A percentile compares a stretch with the other conserved stretches of the same genome.
Evolutionary conservation across 2,329 filamentous ascomycete species (phyloP).

Genomic region (Aspergillus arachidicola): DNA sequence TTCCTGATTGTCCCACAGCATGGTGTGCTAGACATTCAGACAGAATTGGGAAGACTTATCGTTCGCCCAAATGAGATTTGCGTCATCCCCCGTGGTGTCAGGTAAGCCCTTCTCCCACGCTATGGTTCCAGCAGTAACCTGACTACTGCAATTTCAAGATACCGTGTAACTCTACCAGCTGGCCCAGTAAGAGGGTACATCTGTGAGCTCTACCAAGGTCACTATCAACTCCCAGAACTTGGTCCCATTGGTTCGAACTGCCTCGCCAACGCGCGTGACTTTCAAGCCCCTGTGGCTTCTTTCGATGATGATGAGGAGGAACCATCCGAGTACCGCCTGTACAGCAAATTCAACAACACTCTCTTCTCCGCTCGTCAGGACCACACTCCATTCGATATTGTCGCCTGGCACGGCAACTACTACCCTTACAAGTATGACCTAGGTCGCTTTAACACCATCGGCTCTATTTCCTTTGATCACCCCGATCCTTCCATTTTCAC

Average conservation of each 20-base stretch:
- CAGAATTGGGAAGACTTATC: constrained; percentile 72
- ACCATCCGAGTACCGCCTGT: constrained; percentile 56
- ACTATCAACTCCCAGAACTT: constrained; percentile 71
- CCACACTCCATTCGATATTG: constrained; percentile 77
- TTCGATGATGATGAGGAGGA: constrained; percentile 65
- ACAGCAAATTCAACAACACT: constrained; percentile 67
- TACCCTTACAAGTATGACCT: constrained; percentile 83
- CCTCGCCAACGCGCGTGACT: constrained; percentile 75
- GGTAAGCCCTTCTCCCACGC: constrained; percentile 34
- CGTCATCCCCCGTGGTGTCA: constrained; percentile 73
- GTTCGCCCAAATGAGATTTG: constrained; percentile 79
- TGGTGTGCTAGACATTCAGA: constrained; percentile 73
- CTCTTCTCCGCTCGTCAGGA: constrained; percentile 67
- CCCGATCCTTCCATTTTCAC: constrained; percentile 79
- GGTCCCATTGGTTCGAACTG: constrained; percentile 74
- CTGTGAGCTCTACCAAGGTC: constrained; percentile 72
- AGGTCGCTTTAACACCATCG: constrained; percentile 74
- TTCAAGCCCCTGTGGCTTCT: constrained; percentile 69
- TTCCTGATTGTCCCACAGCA: constrained; percentile 76
- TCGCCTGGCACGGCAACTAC: constrained; percentile 80
- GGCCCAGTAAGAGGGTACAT: constrained; percentile 72
- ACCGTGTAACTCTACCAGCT: constrained; percentile 67
- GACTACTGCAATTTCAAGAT: constrained; percentile 39
- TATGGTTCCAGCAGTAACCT: neutral
- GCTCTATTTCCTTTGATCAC: constrained; percentile 73